Evolutionary conservation across 164 flowering plant genomes (phyloP).

Genomic region (Warburgia ugandensis): DNA sequence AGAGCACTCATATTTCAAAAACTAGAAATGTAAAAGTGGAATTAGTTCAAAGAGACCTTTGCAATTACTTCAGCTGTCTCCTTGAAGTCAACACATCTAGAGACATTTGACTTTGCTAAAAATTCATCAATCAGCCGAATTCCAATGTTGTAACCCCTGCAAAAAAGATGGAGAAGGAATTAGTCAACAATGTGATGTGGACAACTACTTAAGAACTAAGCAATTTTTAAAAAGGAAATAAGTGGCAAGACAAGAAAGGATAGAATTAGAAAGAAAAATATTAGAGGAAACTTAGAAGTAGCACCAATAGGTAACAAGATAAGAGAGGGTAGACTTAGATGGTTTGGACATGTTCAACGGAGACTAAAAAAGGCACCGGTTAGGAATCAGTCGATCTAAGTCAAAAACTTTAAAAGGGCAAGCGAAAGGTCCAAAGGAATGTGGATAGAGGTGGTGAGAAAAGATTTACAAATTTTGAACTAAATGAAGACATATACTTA

Average conservation of each 20-base stretch:
- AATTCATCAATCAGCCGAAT: constrained; percentile 85
- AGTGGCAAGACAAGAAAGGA: neutral
- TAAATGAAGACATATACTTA: neutral
- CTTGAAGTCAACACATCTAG: constrained; percentile 89
- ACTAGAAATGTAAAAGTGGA: neutral
- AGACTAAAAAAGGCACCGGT: too few species aligned
- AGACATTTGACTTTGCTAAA: constrained; percentile 85
- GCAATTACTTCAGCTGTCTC: constrained; percentile 97
- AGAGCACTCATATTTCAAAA: neutral
- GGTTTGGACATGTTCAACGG: too few species aligned
- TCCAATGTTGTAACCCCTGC: constrained; percentile 98
- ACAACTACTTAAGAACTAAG: neutral
- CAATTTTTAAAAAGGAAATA: neutral
- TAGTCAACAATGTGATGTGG: neutral
- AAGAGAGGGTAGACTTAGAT: too few species aligned
- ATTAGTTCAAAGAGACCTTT: constrained; percentile 43
- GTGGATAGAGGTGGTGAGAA: neutral
- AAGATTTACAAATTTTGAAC: neutral
- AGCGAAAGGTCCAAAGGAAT: neutral
- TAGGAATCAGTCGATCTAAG: too few species aligned
- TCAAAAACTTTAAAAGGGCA: neutral
- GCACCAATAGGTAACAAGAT: too few species aligned
- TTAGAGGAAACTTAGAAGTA: too few species aligned
- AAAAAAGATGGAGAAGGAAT: constrained; percentile 45
- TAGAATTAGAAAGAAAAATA: neutral